phyloP scores from a whole-genome alignment of 306 rosid genomes.

The Calophaca sinica region DNA sequence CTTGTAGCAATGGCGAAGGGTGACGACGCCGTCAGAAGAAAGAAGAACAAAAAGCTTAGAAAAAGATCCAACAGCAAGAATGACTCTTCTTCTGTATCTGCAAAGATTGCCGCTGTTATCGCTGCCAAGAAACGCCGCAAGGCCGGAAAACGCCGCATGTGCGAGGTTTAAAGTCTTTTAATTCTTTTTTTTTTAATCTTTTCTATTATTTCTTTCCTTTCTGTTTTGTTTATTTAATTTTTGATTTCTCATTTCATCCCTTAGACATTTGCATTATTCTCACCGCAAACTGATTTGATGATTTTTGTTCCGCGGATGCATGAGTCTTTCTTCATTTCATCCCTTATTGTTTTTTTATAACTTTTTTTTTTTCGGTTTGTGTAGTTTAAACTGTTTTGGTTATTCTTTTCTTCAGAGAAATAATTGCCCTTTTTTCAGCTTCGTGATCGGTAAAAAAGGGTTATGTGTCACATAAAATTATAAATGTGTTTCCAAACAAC shows the following conservation, averaged over 20 bases:
- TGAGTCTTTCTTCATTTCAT: too few species aligned
- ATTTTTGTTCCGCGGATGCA: too few species aligned
- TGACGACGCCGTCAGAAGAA: slow-evolving; percentile 64
- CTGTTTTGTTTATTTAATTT: not conserved
- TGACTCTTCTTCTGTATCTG: slow-evolving; percentile 64
- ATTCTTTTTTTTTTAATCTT: not conserved
- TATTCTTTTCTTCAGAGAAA: too few species aligned
- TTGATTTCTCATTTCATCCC: not conserved
- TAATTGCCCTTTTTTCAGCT: too few species aligned
- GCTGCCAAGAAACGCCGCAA: slow-evolving; percentile 96
- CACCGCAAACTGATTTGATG: too few species aligned
- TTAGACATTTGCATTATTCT: too few species aligned
- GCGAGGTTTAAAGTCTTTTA: slow-evolving; percentile 63
- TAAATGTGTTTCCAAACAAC: too few species aligned
- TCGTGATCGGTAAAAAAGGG: too few species aligned
- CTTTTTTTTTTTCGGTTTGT: too few species aligned
- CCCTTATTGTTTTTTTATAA: not conserved
- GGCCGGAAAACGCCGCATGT: slow-evolving; percentile 85
- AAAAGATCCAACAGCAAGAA: slow-evolving; percentile 32
- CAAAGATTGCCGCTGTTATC: slow-evolving; percentile 76
- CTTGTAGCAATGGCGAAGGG: slow-evolving; percentile 76
- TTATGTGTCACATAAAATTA: too few species aligned
- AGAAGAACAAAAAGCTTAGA: slow-evolving; percentile 73
- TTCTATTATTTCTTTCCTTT: not conserved
- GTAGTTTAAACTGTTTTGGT: too few species aligned